These are phyloP conservation scores for Oleoguttula mirabilis DNA, from an alignment of 495 filamentous ascomycete genomes.

Conservation along the genomic window DNA sequence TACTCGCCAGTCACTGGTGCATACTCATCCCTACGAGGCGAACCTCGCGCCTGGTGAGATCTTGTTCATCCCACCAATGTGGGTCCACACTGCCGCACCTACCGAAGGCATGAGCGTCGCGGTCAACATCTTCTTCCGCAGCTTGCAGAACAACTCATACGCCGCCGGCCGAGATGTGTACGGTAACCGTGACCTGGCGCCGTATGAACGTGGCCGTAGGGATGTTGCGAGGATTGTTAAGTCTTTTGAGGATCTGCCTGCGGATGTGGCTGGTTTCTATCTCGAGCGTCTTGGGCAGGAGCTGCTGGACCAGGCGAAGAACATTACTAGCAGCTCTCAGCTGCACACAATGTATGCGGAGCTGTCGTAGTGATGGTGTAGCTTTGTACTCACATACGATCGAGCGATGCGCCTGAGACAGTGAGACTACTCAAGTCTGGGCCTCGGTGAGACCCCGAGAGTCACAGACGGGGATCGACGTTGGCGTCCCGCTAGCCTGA, in stretches of 20 bases:
- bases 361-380: constrained; percentile 9
- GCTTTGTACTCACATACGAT: constrained; percentile 1
- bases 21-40: constrained; percentile 56
- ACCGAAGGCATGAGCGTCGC: constrained; percentile 53
- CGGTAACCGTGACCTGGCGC: constrained; percentile 72
- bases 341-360: constrained; percentile 11
- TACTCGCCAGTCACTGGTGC: constrained; percentile 34
- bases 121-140: constrained; percentile 78
- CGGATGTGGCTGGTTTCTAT: constrained; percentile 61
- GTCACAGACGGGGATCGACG: too few species aligned
- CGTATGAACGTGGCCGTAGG: constrained; percentile 67
- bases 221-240: constrained; percentile 57
- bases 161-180: constrained; percentile 72
- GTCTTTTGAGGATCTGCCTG: constrained; percentile 54
- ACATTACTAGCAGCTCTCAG: constrained; percentile 1
- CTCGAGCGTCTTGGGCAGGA: constrained; percentile 62
- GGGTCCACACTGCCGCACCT: constrained; percentile 68
- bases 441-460: too few species aligned
- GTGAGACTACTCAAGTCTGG: too few species aligned
- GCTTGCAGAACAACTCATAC: constrained; percentile 50
- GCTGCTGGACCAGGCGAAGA: constrained; percentile 32
- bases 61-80: constrained; percentile 68
- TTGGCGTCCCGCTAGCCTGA: too few species aligned
- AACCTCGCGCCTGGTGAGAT: constrained; percentile 57
- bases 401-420: background rate